Percentiles rank a stretch among this genome's conserved stretches.
These are phyloP conservation scores for Porcisia deanei DNA, from an alignment of 208 protist species.

Conservation along the genomic window DNA sequence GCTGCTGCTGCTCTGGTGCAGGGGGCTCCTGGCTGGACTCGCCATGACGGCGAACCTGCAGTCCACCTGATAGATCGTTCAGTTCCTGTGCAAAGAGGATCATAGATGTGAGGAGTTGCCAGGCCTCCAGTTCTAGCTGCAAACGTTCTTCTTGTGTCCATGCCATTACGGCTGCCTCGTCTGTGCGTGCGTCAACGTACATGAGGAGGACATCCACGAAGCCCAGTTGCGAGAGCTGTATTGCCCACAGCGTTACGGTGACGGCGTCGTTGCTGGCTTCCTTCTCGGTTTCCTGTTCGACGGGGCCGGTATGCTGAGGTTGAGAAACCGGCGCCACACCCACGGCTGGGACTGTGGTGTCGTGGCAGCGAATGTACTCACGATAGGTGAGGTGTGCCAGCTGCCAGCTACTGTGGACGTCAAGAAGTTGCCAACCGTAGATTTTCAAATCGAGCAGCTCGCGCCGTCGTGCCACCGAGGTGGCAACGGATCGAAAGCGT, in stretches of 20 bases:
- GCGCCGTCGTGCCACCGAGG: conserved; percentile 41
- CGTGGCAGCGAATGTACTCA: conserved; percentile 21
- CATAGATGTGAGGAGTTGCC: conserved; percentile 64
- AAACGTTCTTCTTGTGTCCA: conserved; percentile 77
- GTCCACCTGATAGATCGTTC: conserved; percentile 6
- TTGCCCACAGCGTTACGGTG: conserved; percentile 23
- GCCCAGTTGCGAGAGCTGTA: conserved; percentile 54
- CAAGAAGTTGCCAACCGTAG: conserved; percentile 75
- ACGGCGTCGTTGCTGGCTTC: conserved; percentile 9
- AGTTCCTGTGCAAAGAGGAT: conserved; percentile 46
- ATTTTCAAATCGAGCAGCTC: conserved; percentile 66
- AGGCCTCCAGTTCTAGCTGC: conserved; percentile 66
- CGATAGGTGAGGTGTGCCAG: conserved; percentile 36
- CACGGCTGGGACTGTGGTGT: not conserved
- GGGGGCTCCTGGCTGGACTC: not conserved
- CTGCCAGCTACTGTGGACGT: conserved; percentile 70
- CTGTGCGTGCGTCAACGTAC: conserved; percentile 67
- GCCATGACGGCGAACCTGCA: conserved; percentile 11
- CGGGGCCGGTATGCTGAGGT: conserved; percentile 1
- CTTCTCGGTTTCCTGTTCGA: not conserved
- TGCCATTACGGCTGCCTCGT: conserved; percentile 44
- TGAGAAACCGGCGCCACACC: not conserved
- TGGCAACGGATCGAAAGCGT: conserved; percentile 62
- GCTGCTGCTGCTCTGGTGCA: conserved; percentile 2
- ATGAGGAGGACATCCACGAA: conserved; percentile 70